Evolutionary conservation across 106 monocot species (phyloP).

Genomic region (Narthecium ossifragum): DNA sequence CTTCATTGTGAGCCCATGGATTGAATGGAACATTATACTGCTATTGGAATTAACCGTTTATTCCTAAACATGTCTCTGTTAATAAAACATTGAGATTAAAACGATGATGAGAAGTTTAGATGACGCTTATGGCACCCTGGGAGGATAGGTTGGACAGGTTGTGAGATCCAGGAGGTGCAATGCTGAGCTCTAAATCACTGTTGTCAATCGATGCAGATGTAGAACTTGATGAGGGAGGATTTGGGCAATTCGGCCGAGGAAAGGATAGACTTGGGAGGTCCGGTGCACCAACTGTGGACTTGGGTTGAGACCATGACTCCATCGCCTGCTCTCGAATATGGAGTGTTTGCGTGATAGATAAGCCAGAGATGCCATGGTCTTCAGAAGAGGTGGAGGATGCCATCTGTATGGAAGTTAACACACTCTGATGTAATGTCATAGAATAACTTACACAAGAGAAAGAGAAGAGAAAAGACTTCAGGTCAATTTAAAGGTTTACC

Average conservation of each 20-base stretch:
- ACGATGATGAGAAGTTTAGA: constrained; percentile 2
- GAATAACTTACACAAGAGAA: too few species aligned
- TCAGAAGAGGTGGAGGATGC: not conserved
- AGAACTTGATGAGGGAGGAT: not conserved
- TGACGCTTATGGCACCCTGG: constrained; percentile 10
- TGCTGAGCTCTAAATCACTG: constrained; percentile 38
- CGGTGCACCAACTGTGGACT: not conserved
- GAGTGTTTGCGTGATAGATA: constrained; percentile 1
- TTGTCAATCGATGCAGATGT: not conserved
- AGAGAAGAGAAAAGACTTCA: too few species aligned
- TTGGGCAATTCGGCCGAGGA: constrained; percentile 6
- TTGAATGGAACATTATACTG: too few species aligned
- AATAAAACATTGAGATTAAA: constrained; percentile 2
- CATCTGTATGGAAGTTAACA: too few species aligned
- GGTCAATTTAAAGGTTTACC: not conserved
- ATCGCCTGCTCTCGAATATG: not conserved
- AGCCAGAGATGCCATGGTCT: not conserved
- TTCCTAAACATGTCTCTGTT: constrained; percentile 4
- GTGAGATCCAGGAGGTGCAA: constrained; percentile 28
- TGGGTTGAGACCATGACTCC: not conserved
- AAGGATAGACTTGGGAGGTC: constrained; percentile 17
- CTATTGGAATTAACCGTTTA: not conserved
- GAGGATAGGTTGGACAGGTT: constrained; percentile 14
- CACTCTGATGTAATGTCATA: too few species aligned
- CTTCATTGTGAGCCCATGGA: too few species aligned